Evolutionary conservation across 164 flowering plant species (phyloP).

Genomic region (Cinnamomum micranthum): DNA sequence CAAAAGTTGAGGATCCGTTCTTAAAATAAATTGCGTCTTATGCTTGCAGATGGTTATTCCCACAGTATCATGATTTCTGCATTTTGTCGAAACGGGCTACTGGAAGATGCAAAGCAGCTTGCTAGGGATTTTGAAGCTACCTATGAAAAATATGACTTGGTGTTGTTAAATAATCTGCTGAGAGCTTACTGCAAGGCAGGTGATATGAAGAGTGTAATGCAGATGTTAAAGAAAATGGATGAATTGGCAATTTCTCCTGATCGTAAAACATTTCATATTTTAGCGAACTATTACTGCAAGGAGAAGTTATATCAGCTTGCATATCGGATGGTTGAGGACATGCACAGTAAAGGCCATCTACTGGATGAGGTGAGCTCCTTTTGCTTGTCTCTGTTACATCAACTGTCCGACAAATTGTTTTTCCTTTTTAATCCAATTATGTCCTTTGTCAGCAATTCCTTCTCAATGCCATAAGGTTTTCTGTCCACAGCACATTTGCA

Average conservation of each 20-base stretch:
- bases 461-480: not conserved
- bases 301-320: conserved; percentile 77
- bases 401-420: not conserved
- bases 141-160: conserved; percentile 72
- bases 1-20: not conserved
- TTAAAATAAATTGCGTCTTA: not conserved
- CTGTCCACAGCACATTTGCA: no score
- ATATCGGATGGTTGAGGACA: conserved; percentile 63
- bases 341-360: conserved; percentile 75
- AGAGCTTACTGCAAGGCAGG: conserved; percentile 84
- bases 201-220: conserved; percentile 87
- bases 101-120: conserved; percentile 75
- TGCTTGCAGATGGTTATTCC: conserved; percentile 68
- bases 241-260: conserved; percentile 76
- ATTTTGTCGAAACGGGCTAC: conserved; percentile 54
- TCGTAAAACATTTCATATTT: conserved; percentile 61
- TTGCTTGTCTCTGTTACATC: not conserved
- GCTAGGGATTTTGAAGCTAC: conserved; percentile 62
- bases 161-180: conserved; percentile 71
- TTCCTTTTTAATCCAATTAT: not conserved
- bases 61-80: conserved; percentile 91
- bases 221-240: conserved; percentile 75
- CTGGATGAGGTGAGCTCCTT: conserved; percentile 60
- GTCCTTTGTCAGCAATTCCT: not conserved
- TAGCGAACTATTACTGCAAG: conserved; percentile 71